phyloP scores from a whole-genome alignment of 371 early-diverging fungal species.

The Rhizomucor miehei region DNA sequence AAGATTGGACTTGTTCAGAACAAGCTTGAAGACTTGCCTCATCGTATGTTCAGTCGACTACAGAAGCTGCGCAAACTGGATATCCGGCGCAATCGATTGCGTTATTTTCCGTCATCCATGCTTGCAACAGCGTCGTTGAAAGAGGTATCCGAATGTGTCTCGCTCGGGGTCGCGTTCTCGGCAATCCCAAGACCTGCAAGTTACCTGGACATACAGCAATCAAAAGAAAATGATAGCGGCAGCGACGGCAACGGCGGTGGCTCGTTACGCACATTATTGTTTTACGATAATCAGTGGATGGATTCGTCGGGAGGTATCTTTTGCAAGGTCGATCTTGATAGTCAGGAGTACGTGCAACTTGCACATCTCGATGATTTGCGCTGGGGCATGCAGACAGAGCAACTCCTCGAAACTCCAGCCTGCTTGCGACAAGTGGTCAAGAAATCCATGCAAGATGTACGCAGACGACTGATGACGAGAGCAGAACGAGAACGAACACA shows the following conservation, averaged over 20 bases:
- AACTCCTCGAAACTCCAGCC: background rate
- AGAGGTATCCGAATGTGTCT: slow-evolving; percentile 13
- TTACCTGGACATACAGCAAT: background rate
- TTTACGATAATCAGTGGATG: slow-evolving; percentile 25
- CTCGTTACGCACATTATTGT: slow-evolving; percentile 23
- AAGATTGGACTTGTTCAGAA: slow-evolving; percentile 75
- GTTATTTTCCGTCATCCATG: slow-evolving; percentile 45
- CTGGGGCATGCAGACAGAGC: background rate
- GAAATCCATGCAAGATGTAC: background rate
- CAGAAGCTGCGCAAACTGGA: slow-evolving; percentile 48
- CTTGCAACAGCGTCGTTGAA: slow-evolving; percentile 19
- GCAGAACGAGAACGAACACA: too few species aligned
- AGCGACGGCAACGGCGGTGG: slow-evolving; percentile 16
- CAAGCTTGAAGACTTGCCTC: slow-evolving; percentile 48
- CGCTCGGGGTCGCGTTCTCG: slow-evolving; percentile 5
- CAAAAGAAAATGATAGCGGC: background rate
- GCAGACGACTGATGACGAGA: too few species aligned
- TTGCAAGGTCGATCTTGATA: slow-evolving; percentile 5
- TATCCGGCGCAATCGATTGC: slow-evolving; percentile 48
- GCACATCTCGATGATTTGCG: background rate
- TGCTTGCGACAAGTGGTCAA: background rate
- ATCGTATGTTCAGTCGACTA: slow-evolving; percentile 34
- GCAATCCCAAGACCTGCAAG: slow-evolving; percentile 4
- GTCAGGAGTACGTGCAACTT: background rate
- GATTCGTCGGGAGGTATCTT: slow-evolving; percentile 27